A percentile compares a stretch with the other conserved stretches of the same genome.
Evolutionary conservation across 768 basidiomycete species (phyloP).

Genomic region (Suillus alpinus): DNA sequence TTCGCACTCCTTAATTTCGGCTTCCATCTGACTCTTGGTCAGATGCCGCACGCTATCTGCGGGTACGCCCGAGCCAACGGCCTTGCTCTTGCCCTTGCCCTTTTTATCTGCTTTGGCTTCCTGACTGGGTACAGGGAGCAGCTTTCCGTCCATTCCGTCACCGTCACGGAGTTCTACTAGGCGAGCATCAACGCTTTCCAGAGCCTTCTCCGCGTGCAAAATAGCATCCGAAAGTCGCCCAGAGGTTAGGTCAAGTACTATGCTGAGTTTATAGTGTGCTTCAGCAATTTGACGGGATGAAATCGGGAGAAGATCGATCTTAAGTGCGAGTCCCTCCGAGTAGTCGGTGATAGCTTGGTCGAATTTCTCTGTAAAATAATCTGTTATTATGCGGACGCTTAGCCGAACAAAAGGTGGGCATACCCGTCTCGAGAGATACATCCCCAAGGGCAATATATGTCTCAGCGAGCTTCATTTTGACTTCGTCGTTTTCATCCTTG

Average conservation of each 20-base stretch:
- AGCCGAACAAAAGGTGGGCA: slow-evolving; percentile 17
- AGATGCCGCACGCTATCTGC: slow-evolving; percentile 58
- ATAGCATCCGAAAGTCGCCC: slow-evolving; percentile 83
- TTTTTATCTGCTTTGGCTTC: slow-evolving; percentile 43
- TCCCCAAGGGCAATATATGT: slow-evolving; percentile 90
- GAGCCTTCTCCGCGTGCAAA: slow-evolving; percentile 72
- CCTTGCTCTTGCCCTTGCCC: slow-evolving; percentile 82
- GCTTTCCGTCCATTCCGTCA: slow-evolving; percentile 39
- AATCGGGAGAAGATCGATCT: slow-evolving; percentile 68
- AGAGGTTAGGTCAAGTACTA: slow-evolving; percentile 88
- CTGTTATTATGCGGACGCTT: not conserved
- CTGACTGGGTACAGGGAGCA: slow-evolving; percentile 29
- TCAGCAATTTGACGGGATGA: slow-evolving; percentile 94
- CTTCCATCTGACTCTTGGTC: slow-evolving; percentile 70
- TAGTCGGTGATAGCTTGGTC: slow-evolving; percentile 92
- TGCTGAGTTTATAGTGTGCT: slow-evolving; percentile 91
- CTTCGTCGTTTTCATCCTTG: slow-evolving; percentile 52
- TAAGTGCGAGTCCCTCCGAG: slow-evolving; percentile 70
- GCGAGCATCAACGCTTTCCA: slow-evolving; percentile 73
- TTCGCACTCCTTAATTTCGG: slow-evolving; percentile 75
- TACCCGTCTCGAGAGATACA: slow-evolving; percentile 95
- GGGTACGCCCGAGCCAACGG: slow-evolving; percentile 37
- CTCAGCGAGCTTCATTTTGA: slow-evolving; percentile 84
- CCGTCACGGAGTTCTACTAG: slow-evolving; percentile 56
- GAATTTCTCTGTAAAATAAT: slow-evolving; percentile 73